These are phyloP conservation scores for Capronia americana DNA, from an alignment of 2,329 filamentous ascomycete species.

Conservation along the genomic window DNA sequence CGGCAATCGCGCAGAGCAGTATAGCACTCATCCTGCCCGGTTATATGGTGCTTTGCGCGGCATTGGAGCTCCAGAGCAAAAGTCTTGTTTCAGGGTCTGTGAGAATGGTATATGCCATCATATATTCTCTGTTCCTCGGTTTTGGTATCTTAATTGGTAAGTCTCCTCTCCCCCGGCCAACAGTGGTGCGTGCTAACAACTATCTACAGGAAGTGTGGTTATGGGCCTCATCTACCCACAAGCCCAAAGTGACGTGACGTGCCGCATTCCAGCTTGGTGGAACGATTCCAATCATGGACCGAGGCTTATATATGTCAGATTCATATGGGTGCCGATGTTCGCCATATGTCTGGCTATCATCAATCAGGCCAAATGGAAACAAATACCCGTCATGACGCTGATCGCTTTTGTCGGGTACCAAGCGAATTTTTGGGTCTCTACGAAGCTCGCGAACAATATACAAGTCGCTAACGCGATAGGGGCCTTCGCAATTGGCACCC, in stretches of 20 bases:
- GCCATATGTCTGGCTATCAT: constrained; percentile 76
- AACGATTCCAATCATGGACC: constrained; percentile 54
- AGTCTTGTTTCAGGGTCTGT: constrained; percentile 74
- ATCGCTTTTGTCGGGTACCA: constrained; percentile 77
- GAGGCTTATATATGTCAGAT: constrained; percentile 55
- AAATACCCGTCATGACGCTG: constrained; percentile 75
- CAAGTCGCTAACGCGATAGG: constrained; percentile 80
- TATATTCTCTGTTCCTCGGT: constrained; percentile 74
- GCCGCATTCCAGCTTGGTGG: constrained; percentile 31
- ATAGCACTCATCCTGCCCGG: constrained; percentile 77
- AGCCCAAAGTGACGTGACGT: constrained; percentile 33
- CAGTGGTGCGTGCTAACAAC: background rate
- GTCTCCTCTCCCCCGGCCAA: constrained; percentile 42
- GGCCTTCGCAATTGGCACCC: constrained; percentile 75
- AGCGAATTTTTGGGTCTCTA: constrained; percentile 74
- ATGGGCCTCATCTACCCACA: constrained; percentile 29
- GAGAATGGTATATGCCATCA: constrained; percentile 75
- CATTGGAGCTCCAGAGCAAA: constrained; percentile 71
- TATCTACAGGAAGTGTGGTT: constrained; percentile 8
- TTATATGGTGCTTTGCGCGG: constrained; percentile 66
- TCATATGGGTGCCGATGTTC: constrained; percentile 76
- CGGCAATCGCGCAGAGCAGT: constrained; percentile 73
- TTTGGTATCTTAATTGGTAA: constrained; percentile 72
- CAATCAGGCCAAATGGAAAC: constrained; percentile 81
- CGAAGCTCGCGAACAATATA: constrained; percentile 70